Conservation (phyloP, 768 basidiomycete genomes). For the Suillus tomentosus region DNA sequence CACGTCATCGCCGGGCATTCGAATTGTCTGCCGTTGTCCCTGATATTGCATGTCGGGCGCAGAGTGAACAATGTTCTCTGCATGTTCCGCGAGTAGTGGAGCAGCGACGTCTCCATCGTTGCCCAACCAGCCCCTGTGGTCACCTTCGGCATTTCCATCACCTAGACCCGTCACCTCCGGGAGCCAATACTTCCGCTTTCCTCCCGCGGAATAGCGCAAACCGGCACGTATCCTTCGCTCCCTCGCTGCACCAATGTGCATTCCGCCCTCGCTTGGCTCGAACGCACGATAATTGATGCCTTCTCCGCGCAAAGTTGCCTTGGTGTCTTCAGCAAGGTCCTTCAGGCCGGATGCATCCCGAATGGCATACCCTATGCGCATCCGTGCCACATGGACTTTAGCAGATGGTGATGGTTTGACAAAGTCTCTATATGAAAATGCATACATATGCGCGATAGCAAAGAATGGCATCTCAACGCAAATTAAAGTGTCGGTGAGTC, state of each 20-base stretch:
- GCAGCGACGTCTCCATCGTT: slow-evolving; percentile 66
- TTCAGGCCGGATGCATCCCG: slow-evolving; percentile 85
- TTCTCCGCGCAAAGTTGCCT: slow-evolving; percentile 78
- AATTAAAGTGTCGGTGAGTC: slow-evolving; percentile 87
- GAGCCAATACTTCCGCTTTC: slow-evolving; percentile 94
- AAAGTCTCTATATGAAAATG: slow-evolving; percentile 90
- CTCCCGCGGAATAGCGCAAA: slow-evolving; percentile 88
- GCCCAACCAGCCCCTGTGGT: slow-evolving; percentile 39
- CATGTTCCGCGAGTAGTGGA: slow-evolving; percentile 69
- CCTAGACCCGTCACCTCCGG: slow-evolving; percentile 59
- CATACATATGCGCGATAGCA: slow-evolving; percentile 92
- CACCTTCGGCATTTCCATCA: slow-evolving; percentile 31
- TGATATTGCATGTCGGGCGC: slow-evolving; percentile 53
- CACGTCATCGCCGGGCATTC: slow-evolving; percentile 26
- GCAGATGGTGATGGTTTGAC: slow-evolving; percentile 48
- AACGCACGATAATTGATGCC: slow-evolving; percentile 97
- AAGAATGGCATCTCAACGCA: slow-evolving; percentile 98
- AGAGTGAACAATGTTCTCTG: slow-evolving; percentile 63
- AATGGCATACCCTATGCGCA: slow-evolving; percentile 86
- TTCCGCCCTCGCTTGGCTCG: slow-evolving; percentile 91
- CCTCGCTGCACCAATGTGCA: slow-evolving; percentile 87
- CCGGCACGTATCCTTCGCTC: slow-evolving; percentile 90
- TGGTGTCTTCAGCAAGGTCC: slow-evolving; percentile 87
- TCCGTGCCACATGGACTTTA: slow-evolving; percentile 71
- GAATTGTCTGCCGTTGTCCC: slow-evolving; percentile 16